Conservation (phyloP, 2,329 filamentous ascomycete species). For the Epichloe gansuensis region DNA sequence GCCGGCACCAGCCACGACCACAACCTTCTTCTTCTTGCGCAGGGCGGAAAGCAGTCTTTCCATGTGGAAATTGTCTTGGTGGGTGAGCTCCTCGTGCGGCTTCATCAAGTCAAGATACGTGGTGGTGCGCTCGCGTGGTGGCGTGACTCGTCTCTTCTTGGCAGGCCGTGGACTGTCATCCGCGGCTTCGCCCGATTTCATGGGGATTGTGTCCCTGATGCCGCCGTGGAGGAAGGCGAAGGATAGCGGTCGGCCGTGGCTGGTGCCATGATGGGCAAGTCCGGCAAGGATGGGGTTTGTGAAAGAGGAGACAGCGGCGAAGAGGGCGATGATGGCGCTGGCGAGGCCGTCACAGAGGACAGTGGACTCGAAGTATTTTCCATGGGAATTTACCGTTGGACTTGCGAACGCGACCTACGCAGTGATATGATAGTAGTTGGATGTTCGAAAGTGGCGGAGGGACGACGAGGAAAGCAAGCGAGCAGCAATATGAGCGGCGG, state of each 20-base stretch:
- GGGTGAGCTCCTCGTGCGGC: constrained; percentile 34
- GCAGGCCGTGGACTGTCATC: constrained; percentile 53
- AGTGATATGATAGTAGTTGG: not conserved
- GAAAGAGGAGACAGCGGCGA: constrained; percentile 44
- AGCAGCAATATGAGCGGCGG: not conserved
- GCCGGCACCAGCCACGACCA: constrained; percentile 89
- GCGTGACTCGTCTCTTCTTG: constrained; percentile 61
- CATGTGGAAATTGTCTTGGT: constrained; percentile 42
- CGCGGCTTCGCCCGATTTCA: constrained; percentile 29
- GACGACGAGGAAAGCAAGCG: not conserved
- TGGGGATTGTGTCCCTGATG: constrained; percentile 38
- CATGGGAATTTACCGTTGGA: not conserved
- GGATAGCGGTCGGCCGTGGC: constrained; percentile 36
- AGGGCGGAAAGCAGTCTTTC: constrained; percentile 62
- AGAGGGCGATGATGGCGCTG: constrained; percentile 29
- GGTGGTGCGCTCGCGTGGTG: constrained; percentile 58
- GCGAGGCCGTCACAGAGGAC: constrained; percentile 18
- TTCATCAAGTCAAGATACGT: constrained; percentile 61
- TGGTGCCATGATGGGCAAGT: constrained; percentile 27
- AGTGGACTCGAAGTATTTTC: constrained; percentile 8
- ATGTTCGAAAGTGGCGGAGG: not conserved
- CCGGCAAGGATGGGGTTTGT: constrained; percentile 38
- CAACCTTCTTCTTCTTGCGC: constrained; percentile 87
- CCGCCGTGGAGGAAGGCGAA: constrained; percentile 34
- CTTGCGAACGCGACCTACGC: not conserved